These are phyloP conservation scores for Lyophyllum decastes DNA, from an alignment of 768 basidiomycete species.

Conservation along the genomic window DNA sequence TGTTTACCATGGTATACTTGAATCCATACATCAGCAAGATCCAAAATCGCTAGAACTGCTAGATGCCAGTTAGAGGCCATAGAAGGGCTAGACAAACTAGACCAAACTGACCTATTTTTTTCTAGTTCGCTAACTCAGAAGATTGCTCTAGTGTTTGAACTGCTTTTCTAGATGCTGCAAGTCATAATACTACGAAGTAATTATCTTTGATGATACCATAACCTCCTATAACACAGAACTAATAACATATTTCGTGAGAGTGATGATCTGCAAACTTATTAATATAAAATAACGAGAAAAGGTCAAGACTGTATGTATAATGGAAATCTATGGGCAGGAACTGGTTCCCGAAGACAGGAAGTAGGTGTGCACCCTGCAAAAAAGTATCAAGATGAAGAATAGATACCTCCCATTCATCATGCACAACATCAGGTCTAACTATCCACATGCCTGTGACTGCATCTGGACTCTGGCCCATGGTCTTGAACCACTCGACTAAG, in stretches of 20 bases:
- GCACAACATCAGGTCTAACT: conserved; percentile 24
- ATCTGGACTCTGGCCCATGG: conserved; percentile 16
- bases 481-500: conserved; percentile 26
- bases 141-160: not conserved
- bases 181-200: too few species aligned
- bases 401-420: too few species aligned
- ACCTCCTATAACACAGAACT: too few species aligned
- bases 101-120: not conserved
- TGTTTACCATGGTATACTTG: too few species aligned
- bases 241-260: not conserved
- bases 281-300: not conserved
- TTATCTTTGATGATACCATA: too few species aligned
- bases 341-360: not conserved
- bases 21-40: not conserved
- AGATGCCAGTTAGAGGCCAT: not conserved
- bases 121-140: not conserved
- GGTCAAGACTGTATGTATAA: not conserved
- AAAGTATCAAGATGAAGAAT: conserved; percentile 26
- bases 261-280: not conserved
- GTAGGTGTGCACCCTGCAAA: conserved; percentile 27
- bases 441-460: conserved; percentile 25
- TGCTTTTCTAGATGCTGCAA: too few species aligned
- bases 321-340: not conserved
- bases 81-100: not conserved
- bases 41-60: not conserved